Evolutionary conservation across 805 yeast genomes (phyloP).

Genomic region (Candida piceae): DNA sequence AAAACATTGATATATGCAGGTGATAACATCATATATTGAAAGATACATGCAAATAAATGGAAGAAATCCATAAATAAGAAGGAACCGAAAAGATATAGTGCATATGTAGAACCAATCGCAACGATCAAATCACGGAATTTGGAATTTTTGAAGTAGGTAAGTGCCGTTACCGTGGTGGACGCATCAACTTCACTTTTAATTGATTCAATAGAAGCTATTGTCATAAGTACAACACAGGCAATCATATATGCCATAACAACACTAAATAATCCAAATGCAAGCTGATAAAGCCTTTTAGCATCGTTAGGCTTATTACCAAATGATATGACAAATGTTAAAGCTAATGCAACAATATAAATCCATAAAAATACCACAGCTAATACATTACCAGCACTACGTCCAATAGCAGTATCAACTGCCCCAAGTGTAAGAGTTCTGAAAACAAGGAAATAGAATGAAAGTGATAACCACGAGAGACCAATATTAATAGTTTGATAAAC

Average conservation of each 20-base stretch:
- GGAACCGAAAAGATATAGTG: slow-evolving; percentile 71
- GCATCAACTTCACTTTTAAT: slow-evolving; percentile 34
- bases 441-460: slow-evolving; percentile 83
- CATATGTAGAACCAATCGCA: slow-evolving; percentile 78
- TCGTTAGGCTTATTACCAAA: slow-evolving; percentile 94
- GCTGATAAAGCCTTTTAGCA: slow-evolving; percentile 65
- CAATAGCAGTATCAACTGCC: slow-evolving; percentile 46
- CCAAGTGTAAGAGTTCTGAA: slow-evolving; percentile 81
- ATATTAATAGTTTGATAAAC: slow-evolving; percentile 70
- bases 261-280: slow-evolving; percentile 72
- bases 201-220: slow-evolving; percentile 52
- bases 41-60: slow-evolving; percentile 81
- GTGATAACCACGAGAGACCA: slow-evolving; percentile 82
- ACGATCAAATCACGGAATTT: slow-evolving; percentile 82
- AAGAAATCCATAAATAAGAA: slow-evolving; percentile 80
- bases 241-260: slow-evolving; percentile 80
- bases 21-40: slow-evolving; percentile 74
- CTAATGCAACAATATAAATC: slow-evolving; percentile 73
- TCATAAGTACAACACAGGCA: slow-evolving; percentile 66
- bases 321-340: slow-evolving; percentile 79
- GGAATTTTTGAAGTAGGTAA: slow-evolving; percentile 50
- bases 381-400: slow-evolving; percentile 60
- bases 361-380: slow-evolving; percentile 79
- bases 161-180: slow-evolving; percentile 33
- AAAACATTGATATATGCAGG: slow-evolving; percentile 89